Evolutionary conservation across 31 red algal species (phyloP), one percentile per base, ranked within the genome.

Genomic region (Endocladia muricata): DNA sequence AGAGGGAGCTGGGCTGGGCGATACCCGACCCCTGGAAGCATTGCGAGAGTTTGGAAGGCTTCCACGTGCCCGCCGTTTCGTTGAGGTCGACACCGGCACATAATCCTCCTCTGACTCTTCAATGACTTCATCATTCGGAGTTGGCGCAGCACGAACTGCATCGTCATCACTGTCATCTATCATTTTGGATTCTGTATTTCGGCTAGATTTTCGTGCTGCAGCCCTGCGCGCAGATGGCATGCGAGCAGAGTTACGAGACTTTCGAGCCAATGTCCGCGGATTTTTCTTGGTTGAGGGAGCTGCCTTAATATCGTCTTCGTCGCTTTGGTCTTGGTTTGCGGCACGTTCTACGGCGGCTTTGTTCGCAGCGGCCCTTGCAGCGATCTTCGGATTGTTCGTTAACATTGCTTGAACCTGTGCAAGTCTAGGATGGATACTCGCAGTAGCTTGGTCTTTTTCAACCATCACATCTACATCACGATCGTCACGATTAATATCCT

Each of bases 101-200:
- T 72, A 83, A 7, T 72, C 79, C 55, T 73, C 79, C 22, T 83
- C 67, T 8, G 37, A 47, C 22, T 83, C 79, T 23, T 73, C 55
- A 4, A 42, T 4, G 2, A 71, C 63, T 37, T 15, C 23, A 48
- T 60, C 26, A 35, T 60, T 59, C 37, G 28, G 21, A 15, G 62
- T 30, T 23, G 61, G 32, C 1, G 66, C 65, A 49, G 38, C 28
- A 13, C 55, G 55, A 28, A 47, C 68, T 41, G 57, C 52, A n/a
- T 73, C 79, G 19, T 83, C 56, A 19, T 83, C 79, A 63, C 66
- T 73, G 49, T 49, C 56, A 37, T 79, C 76, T n/a, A 60, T 41
- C 41, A 67, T 7, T 7, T 21, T 28, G 7, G 9, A 23, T 9
- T 61, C 57, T 61, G 29, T n/a, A n/a, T n/a, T n/a, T n/a, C n/a